Base-by-base conservation (phyloP, 164 flowering plant species). In the Pachysandra terminalis region DNA sequence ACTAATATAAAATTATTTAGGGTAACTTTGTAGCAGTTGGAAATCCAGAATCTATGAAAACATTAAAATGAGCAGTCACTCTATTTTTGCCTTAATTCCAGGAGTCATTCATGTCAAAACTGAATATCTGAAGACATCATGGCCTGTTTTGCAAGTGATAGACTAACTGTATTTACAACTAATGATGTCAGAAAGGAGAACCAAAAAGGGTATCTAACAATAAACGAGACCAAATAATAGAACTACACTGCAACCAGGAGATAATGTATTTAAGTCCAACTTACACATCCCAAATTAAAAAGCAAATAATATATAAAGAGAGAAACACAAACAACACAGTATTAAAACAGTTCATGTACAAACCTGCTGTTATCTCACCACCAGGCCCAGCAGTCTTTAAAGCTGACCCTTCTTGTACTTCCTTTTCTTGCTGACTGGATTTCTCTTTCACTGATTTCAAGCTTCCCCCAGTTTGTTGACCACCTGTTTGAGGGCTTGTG, bases 361-460 rank as follows among this genome's bases (percentile, higher is more conserved):
- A 63, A 88, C 94, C 94, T 77, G 94, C 94, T 12, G 91, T 83
- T 77, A 89, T 89, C 66, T 89, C 94, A n/a, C 94, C 94, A 61
- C 77, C 88, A 54, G 91, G 82, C 54, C 94, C 94, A 52, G 91
- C 91, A 60, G 80, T 81, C 73, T 89, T 89, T 69, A 89, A 67
- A 48, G 73, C 83, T 26, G 94, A 69, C 41, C 77, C 84, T 68
- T 85, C 94, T 68, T 73, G 84, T 37, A 57, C 77, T 40, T 88
- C 93, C 69, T 86, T 88, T 57, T 85, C 91, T 66, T 72, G 73
- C 71, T 79, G 75, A 61, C 76, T 56, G 6, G 83, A 61, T 78
- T 89, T 89, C 8, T 88, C 93, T 73, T 88, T 89, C 82, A 81
- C 73, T 40, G 89, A 81, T 74, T 89, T 89, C 73, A 84, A 68